A percentile compares a stretch with the other conserved stretches of the same genome.
Evolutionary conservation across 129 eudicot genomes (phyloP).

Genomic region (Centrapalus pauciflorus): DNA sequence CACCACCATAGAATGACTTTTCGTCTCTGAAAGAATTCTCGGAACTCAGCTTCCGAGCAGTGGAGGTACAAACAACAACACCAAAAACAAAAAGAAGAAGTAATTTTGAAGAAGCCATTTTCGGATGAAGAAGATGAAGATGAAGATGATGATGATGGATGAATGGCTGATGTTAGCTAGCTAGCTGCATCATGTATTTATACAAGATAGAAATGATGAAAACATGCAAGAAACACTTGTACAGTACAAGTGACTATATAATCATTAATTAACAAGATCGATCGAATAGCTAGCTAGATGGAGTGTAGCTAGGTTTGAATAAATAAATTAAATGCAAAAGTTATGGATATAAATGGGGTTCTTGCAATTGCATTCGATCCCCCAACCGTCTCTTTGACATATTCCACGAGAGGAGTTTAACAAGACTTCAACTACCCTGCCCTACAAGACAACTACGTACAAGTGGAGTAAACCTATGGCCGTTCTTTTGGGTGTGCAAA

Average conservation of each 20-base stretch:
- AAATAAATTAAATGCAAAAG: constrained; percentile 28
- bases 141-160: background rate
- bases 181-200: background rate
- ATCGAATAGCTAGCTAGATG: too few relatives aligned
- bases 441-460: too few relatives aligned
- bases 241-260: constrained; percentile 14
- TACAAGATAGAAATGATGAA: constrained; percentile 14
- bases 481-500: too few relatives aligned
- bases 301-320: too few relatives aligned
- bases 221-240: constrained; percentile 19
- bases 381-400: constrained; percentile 32
- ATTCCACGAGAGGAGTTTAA: constrained; percentile 35
- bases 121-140: background rate
- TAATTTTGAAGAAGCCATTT: constrained; percentile 32
- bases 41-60: constrained; percentile 27
- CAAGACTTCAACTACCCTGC: constrained; percentile 21
- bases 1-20: constrained; percentile 26
- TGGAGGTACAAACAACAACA: constrained; percentile 34
- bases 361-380: constrained; percentile 13
- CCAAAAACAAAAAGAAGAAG: constrained; percentile 33
- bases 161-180: constrained; percentile 12
- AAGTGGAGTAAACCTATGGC: constrained; percentile 31
- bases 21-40: constrained; percentile 28
- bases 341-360: constrained; percentile 14
- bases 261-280: background rate